Conservation (phyloP, 2,329 filamentous ascomycete genomes). For the Ophiostoma montium region DNA sequence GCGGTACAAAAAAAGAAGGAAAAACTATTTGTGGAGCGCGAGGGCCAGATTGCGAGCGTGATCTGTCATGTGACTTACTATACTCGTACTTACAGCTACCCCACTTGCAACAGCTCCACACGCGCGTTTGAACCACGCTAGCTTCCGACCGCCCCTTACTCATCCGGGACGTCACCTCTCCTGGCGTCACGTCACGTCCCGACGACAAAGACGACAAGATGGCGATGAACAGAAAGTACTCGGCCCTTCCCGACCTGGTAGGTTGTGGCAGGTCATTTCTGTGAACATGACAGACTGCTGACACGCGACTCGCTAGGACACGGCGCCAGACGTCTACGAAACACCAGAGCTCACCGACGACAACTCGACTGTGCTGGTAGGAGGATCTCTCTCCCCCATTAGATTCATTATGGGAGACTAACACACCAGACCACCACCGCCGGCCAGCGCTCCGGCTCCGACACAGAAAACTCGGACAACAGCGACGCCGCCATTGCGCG, state of each 20-base stretch:
- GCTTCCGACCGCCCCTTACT: neutral
- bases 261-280: conserved; percentile 11
- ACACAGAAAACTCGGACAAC: conserved; percentile 38
- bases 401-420: no score
- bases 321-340: conserved; percentile 90
- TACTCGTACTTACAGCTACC: neutral
- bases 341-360: conserved; percentile 88
- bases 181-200: neutral
- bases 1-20: neutral
- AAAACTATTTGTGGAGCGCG: conserved; percentile 7
- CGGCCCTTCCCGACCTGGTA: conserved; percentile 66
- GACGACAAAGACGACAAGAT: conserved; percentile 27
- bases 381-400: conserved; percentile 15
- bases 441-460: conserved; percentile 46
- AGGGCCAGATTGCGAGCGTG: neutral
- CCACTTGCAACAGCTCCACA: no score
- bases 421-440: conserved; percentile 36
- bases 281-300: neutral
- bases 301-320: conserved; percentile 43
- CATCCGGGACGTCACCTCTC: neutral
- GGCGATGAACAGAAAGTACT: conserved; percentile 71
- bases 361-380: conserved; percentile 68
- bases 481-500: conserved; percentile 57
- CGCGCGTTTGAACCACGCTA: neutral
- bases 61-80: neutral